Base-by-base conservation (phyloP, 2,329 filamentous ascomycete genomes). In the Metarhizium brunneum region DNA sequence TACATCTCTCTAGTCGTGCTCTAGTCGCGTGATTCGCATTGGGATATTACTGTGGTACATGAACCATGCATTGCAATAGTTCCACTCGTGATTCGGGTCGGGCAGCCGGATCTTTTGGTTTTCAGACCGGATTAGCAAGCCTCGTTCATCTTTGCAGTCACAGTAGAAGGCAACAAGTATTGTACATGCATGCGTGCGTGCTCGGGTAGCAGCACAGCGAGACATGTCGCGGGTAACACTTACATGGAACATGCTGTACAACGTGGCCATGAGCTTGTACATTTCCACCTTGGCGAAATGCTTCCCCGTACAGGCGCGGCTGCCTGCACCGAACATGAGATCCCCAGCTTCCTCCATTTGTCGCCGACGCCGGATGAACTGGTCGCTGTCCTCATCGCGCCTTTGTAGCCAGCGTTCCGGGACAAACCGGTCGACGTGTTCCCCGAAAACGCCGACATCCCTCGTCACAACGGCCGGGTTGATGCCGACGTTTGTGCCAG, bases 361-460 rank as follows among this genome's bases (percentile, higher is more conserved):
- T 8, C 61, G 58, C 40, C 70, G 63, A 2, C 75, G 66, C 32
- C 60, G 56, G 43, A 68, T 56, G 47, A 69, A 75, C 14, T 58
- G 62, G 6, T 65, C 67, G 35, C 13, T 16, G 38, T n/a, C 43
- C 45, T 56, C 57, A 13, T 53, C 29, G 6, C 51, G 32, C 55
- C 56, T 35, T 57, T 67, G 64, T 7, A 81, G 62, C 77, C 77
- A 82, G 3, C 79, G 67, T 50, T 78, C 77, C 0, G 78, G 76
- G 1, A 67, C 66, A 59, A 75, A 81, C 0, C 59, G 56, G 20
- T 78, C 69, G 0, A 72, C 69, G 56, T 81, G 74, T 0, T 66
- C 59, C 0, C 76, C 78, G 60, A 75, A 81, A 3, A 76, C 60
- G 0, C 50, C 57, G 48, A 64, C 64, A 61, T 80, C 74, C 6